Evolutionary conservation across 805 yeast genomes (phyloP).

Genomic region (Saccharomyces jurei): DNA sequence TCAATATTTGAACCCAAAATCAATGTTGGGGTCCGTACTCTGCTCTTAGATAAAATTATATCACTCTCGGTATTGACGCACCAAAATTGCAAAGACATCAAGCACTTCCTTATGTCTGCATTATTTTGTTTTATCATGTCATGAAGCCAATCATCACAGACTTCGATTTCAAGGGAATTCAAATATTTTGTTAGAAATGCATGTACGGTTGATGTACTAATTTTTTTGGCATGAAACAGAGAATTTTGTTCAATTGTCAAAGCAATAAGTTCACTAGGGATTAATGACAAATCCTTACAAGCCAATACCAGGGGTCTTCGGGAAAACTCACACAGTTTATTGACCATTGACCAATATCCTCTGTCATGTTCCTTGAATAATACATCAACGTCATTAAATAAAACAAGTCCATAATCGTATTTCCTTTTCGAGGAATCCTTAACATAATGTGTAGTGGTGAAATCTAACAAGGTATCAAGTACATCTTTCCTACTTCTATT

Average conservation of each 20-base stretch:
- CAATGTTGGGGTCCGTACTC: background rate
- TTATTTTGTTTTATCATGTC: constrained; percentile 22
- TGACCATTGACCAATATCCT: constrained; percentile 70
- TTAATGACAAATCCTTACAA: constrained; percentile 40
- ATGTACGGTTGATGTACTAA: constrained; percentile 16
- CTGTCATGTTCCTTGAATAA: constrained; percentile 67
- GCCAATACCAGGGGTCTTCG: constrained; percentile 67
- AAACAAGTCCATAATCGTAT: constrained; percentile 51
- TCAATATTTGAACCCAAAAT: background rate
- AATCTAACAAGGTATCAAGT: constrained; percentile 55
- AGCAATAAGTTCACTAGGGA: constrained; percentile 44
- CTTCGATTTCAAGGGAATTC: constrained; percentile 25
- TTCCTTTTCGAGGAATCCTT: constrained; percentile 31
- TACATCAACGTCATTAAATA: constrained; percentile 81
- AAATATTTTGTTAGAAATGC: constrained; percentile 32
- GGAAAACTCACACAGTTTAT: constrained; percentile 49
- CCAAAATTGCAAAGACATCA: constrained; percentile 38
- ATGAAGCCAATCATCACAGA: constrained; percentile 28
- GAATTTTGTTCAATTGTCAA: constrained; percentile 38
- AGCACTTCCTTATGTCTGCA: constrained; percentile 41
- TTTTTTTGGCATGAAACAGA: constrained; percentile 27
- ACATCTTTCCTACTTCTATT: constrained; percentile 67
- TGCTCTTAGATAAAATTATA: background rate
- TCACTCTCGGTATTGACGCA: background rate
- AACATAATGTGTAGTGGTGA: constrained; percentile 77